Evolutionary conservation across 441 rosid genomes (phyloP), one percentile per base, ranked within the genome.

Genomic region (Croton setiger): DNA sequence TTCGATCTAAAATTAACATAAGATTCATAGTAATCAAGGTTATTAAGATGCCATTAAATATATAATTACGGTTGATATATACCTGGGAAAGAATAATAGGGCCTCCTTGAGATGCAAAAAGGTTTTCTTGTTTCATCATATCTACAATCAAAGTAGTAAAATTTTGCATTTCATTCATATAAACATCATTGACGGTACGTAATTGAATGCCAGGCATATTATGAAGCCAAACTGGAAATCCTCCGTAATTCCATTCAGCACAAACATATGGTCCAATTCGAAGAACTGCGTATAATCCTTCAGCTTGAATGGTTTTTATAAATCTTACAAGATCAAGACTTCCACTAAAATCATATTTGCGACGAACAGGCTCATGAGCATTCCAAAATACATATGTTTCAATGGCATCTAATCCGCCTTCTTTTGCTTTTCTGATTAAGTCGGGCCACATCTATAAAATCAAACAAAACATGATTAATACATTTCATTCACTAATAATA

Each of bases 331-430:
- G 72, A 63, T 85, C 86, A 4, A 68, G 75, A 65, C 76, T 75
- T 0, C 83, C 87, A 1, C 37, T 60, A 15, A 83, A 85, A 43
- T 83, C 76, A 59, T 79, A 83, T 47, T 82, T 75, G 35, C 89
- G 92, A 31, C 83, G 83, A 66, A 77, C 74, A 3, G 91, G 96
- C 74, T 92, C 96, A 71, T 91, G 97, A 21, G 88, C 74, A 77
- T 89, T 87, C 97, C 93, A 91, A 54, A 91, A 91, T 0, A 88
- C 92, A 31, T 86, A 91, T 17, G 96, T 91, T 65, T 89, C 92
- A 70, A 92, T 74, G 49, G 87, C 93, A 76, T 89, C 88, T 45
- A 91, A 44, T 2, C 96, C 97, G 63, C 93, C 97, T 52, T 79
- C 84, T 60, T 85, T 92, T 3, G 92, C 83, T 79, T 92, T 89